Percentiles rank a stretch among this genome's conserved stretches.
Evolutionary conservation across 371 early-diverging fungal species (phyloP).

Genomic region (Mortierella sp.): DNA sequence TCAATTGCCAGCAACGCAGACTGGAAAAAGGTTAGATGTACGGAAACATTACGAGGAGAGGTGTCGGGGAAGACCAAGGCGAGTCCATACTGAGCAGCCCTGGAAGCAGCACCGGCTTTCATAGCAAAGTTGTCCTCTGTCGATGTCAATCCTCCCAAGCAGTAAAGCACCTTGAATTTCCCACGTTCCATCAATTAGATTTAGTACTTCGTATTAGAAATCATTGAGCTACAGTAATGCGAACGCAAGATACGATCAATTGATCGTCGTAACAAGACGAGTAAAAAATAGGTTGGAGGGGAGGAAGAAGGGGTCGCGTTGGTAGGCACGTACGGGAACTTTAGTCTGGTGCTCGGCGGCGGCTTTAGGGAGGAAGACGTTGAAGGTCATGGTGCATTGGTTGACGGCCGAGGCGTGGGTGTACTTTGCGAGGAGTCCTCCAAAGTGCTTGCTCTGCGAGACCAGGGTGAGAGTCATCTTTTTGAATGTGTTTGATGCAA

Average conservation of each 20-base stretch:
- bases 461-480: slow-evolving; percentile 39
- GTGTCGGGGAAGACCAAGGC: slow-evolving; percentile 90
- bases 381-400: slow-evolving; percentile 82
- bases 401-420: slow-evolving; percentile 74
- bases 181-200: background rate
- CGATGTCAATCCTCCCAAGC: slow-evolving; percentile 82
- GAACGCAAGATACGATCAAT: too few species aligned
- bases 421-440: slow-evolving; percentile 80
- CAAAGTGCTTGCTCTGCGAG: slow-evolving; percentile 66
- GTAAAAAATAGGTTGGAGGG: too few species aligned
- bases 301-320: too few species aligned
- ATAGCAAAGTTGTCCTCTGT: slow-evolving; percentile 90
- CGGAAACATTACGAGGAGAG: slow-evolving; percentile 76
- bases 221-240: too few species aligned
- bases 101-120: slow-evolving; percentile 84
- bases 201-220: too few species aligned
- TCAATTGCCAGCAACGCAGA: background rate
- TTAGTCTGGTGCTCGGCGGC: slow-evolving; percentile 54
- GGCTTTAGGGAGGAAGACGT: slow-evolving; percentile 79
- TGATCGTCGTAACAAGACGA: too few species aligned
- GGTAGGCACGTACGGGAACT: slow-evolving; percentile 64
- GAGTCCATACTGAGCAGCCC: slow-evolving; percentile 77
- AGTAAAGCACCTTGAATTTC: slow-evolving; percentile 65
- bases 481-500: background rate
- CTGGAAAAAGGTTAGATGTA: background rate